phyloP scores from a whole-genome alignment of 129 eudicot genomes.

The Silybum marianum region DNA sequence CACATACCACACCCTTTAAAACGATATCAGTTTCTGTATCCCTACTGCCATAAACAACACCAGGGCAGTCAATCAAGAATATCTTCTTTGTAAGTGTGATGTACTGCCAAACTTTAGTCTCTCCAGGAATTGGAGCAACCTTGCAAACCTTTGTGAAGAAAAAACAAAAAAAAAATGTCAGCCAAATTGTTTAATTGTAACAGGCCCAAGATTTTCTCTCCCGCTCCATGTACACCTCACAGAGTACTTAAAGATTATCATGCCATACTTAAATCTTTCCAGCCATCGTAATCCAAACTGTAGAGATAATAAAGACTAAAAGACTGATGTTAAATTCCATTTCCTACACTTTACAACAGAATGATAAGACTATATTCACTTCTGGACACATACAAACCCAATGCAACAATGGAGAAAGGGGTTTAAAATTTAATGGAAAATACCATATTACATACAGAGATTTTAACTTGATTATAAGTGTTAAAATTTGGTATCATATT shows the following conservation, averaged over 20 bases:
- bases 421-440: neutral
- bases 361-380: too few relatives aligned
- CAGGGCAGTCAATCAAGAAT: conserved; percentile 97
- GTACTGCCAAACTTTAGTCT: conserved; percentile 99
- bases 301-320: too few relatives aligned
- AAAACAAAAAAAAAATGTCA: conserved; percentile 3
- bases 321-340: too few relatives aligned
- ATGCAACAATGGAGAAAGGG: neutral
- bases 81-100: conserved; percentile 96
- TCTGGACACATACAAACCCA: too few relatives aligned
- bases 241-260: neutral
- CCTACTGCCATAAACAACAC: conserved; percentile 86
- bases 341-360: too few relatives aligned
- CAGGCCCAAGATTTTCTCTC: neutral
- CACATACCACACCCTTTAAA: conserved; percentile 95
- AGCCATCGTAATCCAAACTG: too few relatives aligned
- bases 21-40: conserved; percentile 98
- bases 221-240: neutral
- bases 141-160: conserved; percentile 68
- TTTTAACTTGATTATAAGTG: neutral
- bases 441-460: neutral
- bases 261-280: neutral
- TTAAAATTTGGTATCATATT: neutral
- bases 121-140: conserved; percentile 99
- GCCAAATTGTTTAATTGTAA: neutral